These are phyloP conservation scores for Rhodomyrtus psidioides DNA, from an alignment of 441 rosid genomes.

Conservation along the genomic window DNA sequence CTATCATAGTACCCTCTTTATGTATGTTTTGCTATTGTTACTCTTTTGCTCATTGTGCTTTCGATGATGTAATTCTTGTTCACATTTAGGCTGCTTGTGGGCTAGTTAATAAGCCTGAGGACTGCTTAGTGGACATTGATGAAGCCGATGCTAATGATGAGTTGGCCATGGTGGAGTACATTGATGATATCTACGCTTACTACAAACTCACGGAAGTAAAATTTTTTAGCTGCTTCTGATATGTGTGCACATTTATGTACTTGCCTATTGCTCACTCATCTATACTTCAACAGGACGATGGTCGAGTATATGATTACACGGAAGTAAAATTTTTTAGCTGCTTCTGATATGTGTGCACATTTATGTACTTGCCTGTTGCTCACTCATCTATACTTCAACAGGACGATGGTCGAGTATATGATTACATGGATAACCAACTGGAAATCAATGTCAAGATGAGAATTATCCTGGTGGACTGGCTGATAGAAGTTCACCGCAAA, in stretches of 20 bases:
- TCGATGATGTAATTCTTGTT: background rate
- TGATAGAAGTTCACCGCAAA: conserved; percentile 54
- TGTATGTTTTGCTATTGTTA: background rate
- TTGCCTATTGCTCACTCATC: background rate
- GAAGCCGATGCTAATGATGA: conserved; percentile 33
- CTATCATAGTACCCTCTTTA: background rate
- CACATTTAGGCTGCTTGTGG: conserved; percentile 28
- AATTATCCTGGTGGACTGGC: conserved; percentile 51
- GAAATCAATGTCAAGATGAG: conserved; percentile 54
- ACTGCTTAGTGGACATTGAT: conserved; percentile 34
- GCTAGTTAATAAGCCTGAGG: conserved; percentile 15
- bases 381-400: background rate
- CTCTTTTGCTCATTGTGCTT: background rate
- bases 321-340: conserved; percentile 25
- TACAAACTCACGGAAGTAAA: conserved; percentile 41
- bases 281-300: too few species aligned
- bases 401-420: conserved; percentile 32
- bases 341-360: background rate
- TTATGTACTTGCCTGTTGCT: background rate
- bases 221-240: background rate
- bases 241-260: background rate
- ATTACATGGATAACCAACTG: conserved; percentile 43
- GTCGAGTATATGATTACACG: too few species aligned
- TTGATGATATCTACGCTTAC: conserved; percentile 53
- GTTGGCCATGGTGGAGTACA: conserved; percentile 49